Conservation (phyloP, 2,329 filamentous ascomycete species). For the Orbilia javanica region DNA sequence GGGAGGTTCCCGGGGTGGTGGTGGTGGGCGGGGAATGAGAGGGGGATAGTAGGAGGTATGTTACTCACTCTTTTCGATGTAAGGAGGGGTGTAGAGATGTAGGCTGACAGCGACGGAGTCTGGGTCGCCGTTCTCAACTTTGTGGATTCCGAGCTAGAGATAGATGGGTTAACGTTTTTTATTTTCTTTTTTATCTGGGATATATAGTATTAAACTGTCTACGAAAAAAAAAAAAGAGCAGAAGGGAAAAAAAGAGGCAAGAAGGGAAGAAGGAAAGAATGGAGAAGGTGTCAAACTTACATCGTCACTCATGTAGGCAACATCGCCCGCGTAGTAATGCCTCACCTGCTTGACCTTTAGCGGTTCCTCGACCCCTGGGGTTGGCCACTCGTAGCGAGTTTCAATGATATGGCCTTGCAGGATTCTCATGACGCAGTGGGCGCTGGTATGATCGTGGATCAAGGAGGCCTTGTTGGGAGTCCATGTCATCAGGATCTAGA, state of each 20-base stretch:
- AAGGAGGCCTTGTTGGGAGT: constrained; percentile 70
- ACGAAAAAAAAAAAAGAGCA: not conserved
- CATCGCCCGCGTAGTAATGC: constrained; percentile 70
- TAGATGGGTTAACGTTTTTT: not conserved
- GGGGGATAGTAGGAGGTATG: not conserved
- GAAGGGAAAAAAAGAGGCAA: not conserved
- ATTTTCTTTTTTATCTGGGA: constrained; percentile 29
- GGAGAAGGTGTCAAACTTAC: constrained; percentile 61
- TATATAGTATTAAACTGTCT: too few species aligned
- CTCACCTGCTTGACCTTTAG: constrained; percentile 69
- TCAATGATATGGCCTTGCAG: constrained; percentile 73
- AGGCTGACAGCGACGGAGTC: constrained; percentile 73
- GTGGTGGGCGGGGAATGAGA: not conserved
- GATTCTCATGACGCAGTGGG: constrained; percentile 70
- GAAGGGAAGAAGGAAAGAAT: not conserved
- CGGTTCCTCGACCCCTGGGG: constrained; percentile 67
- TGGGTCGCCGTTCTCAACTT: constrained; percentile 72
- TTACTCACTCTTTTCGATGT: constrained; percentile 69
- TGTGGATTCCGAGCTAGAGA: constrained; percentile 71
- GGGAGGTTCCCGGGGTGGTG: not conserved
- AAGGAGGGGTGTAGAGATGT: constrained; percentile 75
- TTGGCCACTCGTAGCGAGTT: constrained; percentile 73
- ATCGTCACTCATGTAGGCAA: constrained; percentile 76
- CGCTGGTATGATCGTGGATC: constrained; percentile 74
- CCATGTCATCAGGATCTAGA: constrained; percentile 72